Evolutionary conservation across 2,329 filamentous ascomycete genomes (phyloP).

Genomic region (Botrytis tulipae): DNA sequence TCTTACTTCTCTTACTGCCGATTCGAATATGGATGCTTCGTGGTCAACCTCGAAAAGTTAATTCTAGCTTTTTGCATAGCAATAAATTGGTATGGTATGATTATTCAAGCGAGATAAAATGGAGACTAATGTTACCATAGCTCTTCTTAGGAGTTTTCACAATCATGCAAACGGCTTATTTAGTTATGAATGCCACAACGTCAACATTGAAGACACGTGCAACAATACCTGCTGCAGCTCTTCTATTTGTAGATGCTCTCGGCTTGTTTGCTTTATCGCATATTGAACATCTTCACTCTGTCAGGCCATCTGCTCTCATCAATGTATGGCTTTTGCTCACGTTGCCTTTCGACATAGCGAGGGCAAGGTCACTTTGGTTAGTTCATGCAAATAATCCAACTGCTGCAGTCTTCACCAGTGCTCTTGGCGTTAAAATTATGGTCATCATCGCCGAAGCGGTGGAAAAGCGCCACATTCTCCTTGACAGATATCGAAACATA

Average conservation of each 20-base stretch:
- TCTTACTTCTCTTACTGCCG: slow-evolving; percentile 28
- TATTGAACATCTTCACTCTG: slow-evolving; percentile 31
- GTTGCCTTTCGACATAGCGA: slow-evolving; percentile 32
- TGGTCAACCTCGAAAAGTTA: slow-evolving; percentile 29
- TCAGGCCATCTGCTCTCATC: slow-evolving; percentile 32
- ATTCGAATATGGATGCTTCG: slow-evolving; percentile 25
- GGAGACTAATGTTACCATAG: slow-evolving; percentile 24
- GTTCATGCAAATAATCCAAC: slow-evolving; percentile 36
- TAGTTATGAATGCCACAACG: slow-evolving; percentile 23
- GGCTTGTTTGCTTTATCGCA: slow-evolving; percentile 30
- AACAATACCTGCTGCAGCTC: slow-evolving; percentile 26
- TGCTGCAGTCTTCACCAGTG: slow-evolving; percentile 40
- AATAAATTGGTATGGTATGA: slow-evolving; percentile 32
- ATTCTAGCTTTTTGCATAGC: slow-evolving; percentile 26
- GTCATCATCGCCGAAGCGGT: slow-evolving; percentile 40
- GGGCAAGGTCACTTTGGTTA: slow-evolving; percentile 30
- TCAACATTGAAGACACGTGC: slow-evolving; percentile 24
- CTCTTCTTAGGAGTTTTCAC: slow-evolving; percentile 35
- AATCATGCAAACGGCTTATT: slow-evolving; percentile 26
- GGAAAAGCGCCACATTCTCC: slow-evolving; percentile 41
- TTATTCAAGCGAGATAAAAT: background rate
- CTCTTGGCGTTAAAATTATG: slow-evolving; percentile 41
- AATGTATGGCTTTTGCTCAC: slow-evolving; percentile 34
- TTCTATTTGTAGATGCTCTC: slow-evolving; percentile 28
- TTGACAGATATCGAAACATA: slow-evolving; percentile 34